Percentiles rank a stretch among this genome's conserved stretches.
Conservation (phyloP, 2,329 filamentous ascomycete species). For the Ustilaginoidea virens region DNA sequence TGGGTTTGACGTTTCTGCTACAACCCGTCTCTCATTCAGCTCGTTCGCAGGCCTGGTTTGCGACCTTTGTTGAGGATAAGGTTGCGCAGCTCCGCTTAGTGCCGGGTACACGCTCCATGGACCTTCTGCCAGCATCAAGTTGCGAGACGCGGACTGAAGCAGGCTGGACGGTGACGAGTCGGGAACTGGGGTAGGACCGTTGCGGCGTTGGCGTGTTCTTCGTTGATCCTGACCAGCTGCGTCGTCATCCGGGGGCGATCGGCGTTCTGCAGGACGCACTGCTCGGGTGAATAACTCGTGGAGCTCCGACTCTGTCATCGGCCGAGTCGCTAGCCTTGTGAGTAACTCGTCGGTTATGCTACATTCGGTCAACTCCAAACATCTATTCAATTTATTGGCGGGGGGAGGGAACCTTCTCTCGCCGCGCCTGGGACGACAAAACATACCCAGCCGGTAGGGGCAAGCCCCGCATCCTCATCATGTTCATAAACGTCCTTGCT, state of each 20-base stretch:
- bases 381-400: not conserved
- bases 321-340: conserved; percentile 6
- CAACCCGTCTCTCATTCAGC: not conserved
- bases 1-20: not conserved
- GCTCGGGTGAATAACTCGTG: conserved; percentile 7
- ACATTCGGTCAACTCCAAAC: not conserved
- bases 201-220: conserved; percentile 14
- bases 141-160: not conserved
- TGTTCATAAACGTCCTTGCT: conserved; percentile 14
- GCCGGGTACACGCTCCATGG: not conserved
- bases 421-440: no score
- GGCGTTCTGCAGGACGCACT: conserved; percentile 9
- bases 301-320: conserved; percentile 7
- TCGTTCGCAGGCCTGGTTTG: not conserved
- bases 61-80: not conserved
- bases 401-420: no score
- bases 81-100: not conserved
- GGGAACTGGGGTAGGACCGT: conserved; percentile 2
- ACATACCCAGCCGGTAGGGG: conserved; percentile 10
- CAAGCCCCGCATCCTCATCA: conserved; percentile 15
- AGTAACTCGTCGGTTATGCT: conserved; percentile 10
- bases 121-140: not conserved
- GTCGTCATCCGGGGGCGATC: conserved; percentile 15
- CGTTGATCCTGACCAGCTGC: conserved; percentile 11
- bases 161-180: not conserved